phyloP scores from a whole-genome alignment of 805 yeast genomes.

The Cyberlindnera samutprakarnensis region DNA sequence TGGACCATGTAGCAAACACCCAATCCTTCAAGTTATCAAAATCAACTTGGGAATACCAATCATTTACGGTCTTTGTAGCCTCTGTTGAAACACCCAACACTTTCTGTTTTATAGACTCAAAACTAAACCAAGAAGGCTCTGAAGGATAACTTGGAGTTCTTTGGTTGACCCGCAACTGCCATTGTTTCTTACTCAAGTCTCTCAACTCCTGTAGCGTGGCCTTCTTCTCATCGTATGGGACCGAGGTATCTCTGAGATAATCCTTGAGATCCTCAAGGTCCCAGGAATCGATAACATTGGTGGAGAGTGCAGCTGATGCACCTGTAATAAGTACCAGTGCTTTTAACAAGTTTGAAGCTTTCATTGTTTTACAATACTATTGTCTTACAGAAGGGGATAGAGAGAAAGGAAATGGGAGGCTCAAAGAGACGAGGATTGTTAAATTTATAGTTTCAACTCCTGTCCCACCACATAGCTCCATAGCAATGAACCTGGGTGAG shows the following conservation, averaged over 20 bases:
- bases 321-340: conserved; percentile 11
- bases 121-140: conserved; percentile 14
- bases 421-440: too few species aligned
- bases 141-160: background rate
- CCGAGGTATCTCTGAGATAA: conserved; percentile 26
- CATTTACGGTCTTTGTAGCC: background rate
- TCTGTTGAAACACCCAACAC: conserved; percentile 3
- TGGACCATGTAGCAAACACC: conserved; percentile 44
- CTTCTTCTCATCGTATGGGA: conserved; percentile 17
- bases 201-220: conserved; percentile 20
- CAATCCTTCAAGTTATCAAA: conserved; percentile 28
- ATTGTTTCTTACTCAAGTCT: conserved; percentile 23
- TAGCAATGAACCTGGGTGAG: background rate
- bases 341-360: conserved; percentile 3
- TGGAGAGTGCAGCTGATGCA: conserved; percentile 7
- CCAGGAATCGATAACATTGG: conserved; percentile 23
- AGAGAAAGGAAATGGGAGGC: too few species aligned
- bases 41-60: conserved; percentile 4
- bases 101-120: conserved; percentile 10
- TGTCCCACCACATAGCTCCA: background rate
- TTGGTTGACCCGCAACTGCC: conserved; percentile 11
- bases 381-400: too few species aligned
- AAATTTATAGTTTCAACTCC: too few species aligned
- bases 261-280: conserved; percentile 26
- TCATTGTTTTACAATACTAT: conserved; percentile 5